These are phyloP conservation scores for Trichothecium roseum DNA, from an alignment of 2,329 filamentous ascomycete genomes.

Conservation along the genomic window DNA sequence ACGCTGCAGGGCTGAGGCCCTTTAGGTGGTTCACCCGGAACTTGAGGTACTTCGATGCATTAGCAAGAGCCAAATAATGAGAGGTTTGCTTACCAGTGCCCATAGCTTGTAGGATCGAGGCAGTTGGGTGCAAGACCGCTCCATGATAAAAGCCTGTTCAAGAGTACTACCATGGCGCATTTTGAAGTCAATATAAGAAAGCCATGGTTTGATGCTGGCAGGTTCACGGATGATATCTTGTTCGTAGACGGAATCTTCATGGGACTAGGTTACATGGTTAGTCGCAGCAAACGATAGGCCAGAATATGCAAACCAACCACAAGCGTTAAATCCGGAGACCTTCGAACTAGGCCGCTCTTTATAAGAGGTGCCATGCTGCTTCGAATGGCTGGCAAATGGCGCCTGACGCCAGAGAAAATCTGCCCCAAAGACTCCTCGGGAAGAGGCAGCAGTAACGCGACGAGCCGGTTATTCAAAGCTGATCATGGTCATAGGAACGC, in stretches of 20 bases:
- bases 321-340: neutral
- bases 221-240: conserved; percentile 85
- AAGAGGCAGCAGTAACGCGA: no score
- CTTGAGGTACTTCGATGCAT: conserved; percentile 61
- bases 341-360: no score
- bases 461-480: no score
- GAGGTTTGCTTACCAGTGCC: conserved; percentile 60
- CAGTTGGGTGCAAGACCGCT: conserved; percentile 80
- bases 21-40: conserved; percentile 74
- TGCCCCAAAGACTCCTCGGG: no score
- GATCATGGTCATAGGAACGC: no score
- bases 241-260: conserved; percentile 91
- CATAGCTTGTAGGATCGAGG: conserved; percentile 96
- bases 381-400: no score
- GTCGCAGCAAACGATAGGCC: neutral
- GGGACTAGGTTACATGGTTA: conserved; percentile 39
- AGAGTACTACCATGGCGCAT: conserved; percentile 71
- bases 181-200: conserved; percentile 90
- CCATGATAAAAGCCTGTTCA: conserved; percentile 80
- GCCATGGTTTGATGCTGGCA: conserved; percentile 84
- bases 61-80: neutral
- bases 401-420: no score
- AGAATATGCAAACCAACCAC: conserved; percentile 2
- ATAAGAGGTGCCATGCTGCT: no score
- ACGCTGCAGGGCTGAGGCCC: conserved; percentile 72